Conservation (phyloP, 495 filamentous ascomycete genomes). For the Xylaria cubensis region DNA sequence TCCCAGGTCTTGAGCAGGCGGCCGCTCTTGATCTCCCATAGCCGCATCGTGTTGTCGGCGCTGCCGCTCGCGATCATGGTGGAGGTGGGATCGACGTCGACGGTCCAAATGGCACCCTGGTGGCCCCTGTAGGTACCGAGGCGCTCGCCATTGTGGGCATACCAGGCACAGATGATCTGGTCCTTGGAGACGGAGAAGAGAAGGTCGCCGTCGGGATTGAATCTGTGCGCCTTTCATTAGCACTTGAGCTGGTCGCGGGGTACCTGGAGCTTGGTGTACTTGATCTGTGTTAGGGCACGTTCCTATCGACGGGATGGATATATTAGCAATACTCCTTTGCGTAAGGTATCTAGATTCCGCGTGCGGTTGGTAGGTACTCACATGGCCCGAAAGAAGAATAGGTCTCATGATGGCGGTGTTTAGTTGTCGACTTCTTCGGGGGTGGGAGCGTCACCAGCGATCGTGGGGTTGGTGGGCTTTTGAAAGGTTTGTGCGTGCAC, state of each 20-base stretch:
- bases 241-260: slow-evolving; percentile 31
- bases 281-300: slow-evolving; percentile 97
- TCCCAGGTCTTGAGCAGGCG: slow-evolving; percentile 96
- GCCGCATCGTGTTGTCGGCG: slow-evolving; percentile 95
- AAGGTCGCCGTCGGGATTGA: slow-evolving; percentile 95
- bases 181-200: slow-evolving; percentile 98
- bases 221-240: slow-evolving; percentile 56
- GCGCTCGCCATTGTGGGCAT: slow-evolving; percentile 90
- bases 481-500: slow-evolving; percentile 38
- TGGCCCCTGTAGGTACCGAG: slow-evolving; percentile 96
- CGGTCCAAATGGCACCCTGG: slow-evolving; percentile 97
- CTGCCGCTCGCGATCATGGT: slow-evolving; percentile 92
- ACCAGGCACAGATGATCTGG: slow-evolving; percentile 95
- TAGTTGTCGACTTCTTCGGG: slow-evolving; percentile 13
- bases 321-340: slow-evolving; percentile 20
- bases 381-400: slow-evolving; percentile 91
- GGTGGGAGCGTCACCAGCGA: slow-evolving; percentile 31
- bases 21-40: slow-evolving; percentile 96
- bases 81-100: slow-evolving; percentile 95
- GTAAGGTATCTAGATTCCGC: slow-evolving; percentile 27
- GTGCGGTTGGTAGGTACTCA: slow-evolving; percentile 53
- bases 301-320: slow-evolving; percentile 58
- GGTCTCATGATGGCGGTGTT: slow-evolving; percentile 76
- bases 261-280: slow-evolving; percentile 58
- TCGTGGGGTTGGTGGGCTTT: slow-evolving; percentile 40